Evolutionary conservation across 441 rosid genomes (phyloP).

Genomic region (Metrosideros polymorpha): DNA sequence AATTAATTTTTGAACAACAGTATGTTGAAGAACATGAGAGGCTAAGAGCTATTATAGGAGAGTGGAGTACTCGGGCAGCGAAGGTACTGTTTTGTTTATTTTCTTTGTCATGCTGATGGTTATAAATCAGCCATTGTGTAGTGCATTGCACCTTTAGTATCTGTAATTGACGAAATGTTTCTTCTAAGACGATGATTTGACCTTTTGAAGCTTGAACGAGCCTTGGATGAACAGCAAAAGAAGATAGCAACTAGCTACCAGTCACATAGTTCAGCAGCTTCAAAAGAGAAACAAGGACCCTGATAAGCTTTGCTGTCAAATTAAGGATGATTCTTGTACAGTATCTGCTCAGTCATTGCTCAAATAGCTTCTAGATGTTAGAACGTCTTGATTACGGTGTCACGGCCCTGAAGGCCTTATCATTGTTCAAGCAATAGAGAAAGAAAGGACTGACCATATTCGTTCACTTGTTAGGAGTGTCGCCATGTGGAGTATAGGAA

Average conservation of each 20-base stretch:
- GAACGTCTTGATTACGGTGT: background rate
- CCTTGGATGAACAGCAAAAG: conserved; percentile 73
- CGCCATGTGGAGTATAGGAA: background rate
- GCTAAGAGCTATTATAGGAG: conserved; percentile 83
- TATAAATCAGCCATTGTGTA: background rate
- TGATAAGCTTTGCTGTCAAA: background rate
- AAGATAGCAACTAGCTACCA: conserved; percentile 35
- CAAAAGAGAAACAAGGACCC: conserved; percentile 12
- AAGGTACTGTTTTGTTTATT: conserved; percentile 37
- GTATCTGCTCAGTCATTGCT: background rate
- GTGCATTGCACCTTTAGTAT: background rate
- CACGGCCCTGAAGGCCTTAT: background rate
- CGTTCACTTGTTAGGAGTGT: background rate
- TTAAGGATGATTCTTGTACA: background rate
- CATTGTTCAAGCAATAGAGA: background rate
- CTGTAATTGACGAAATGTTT: background rate
- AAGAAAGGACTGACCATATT: background rate
- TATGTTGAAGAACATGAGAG: conserved; percentile 93
- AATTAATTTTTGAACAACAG: conserved; percentile 22
- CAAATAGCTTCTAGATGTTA: background rate
- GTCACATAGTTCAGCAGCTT: conserved; percentile 10
- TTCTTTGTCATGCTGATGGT: background rate
- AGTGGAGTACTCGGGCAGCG: conserved; percentile 92
- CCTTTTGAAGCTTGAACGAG: conserved; percentile 61
- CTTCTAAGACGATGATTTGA: background rate